These are phyloP conservation scores for Coemansia furcata DNA, from an alignment of 192 early-diverging fungal species.

Conservation along the genomic window DNA sequence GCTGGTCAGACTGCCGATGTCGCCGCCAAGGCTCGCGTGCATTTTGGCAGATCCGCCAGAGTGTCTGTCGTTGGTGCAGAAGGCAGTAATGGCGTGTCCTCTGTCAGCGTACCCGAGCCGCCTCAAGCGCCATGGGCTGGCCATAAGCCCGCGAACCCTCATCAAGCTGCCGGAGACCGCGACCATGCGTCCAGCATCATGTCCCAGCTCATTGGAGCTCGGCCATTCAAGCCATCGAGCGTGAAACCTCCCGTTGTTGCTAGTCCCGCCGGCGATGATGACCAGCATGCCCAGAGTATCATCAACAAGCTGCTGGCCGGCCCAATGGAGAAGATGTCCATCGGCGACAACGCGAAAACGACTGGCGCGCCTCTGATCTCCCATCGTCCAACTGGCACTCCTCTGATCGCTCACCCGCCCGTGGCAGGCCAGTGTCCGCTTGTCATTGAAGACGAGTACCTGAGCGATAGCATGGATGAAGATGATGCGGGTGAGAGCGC, in stretches of 20 bases:
- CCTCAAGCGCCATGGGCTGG: slow-evolving; percentile 34
- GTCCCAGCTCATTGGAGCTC: slow-evolving; percentile 21
- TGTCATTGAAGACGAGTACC: slow-evolving; percentile 44
- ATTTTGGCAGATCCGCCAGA: slow-evolving; percentile 4
- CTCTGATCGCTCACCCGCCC: slow-evolving; percentile 25
- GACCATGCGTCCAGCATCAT: slow-evolving; percentile 34
- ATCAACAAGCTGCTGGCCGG: slow-evolving; percentile 45
- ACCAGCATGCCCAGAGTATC: slow-evolving; percentile 36
- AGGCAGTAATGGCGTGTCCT: background rate
- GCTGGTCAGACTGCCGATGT: slow-evolving; percentile 18
- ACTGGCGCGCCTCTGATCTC: background rate
- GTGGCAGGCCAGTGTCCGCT: slow-evolving; percentile 36
- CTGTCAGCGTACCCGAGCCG: slow-evolving; percentile 39
- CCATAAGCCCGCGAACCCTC: background rate
- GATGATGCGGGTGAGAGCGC: slow-evolving; percentile 7
- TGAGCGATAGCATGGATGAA: slow-evolving; percentile 51
- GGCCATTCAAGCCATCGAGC: background rate
- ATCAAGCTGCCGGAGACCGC: slow-evolving; percentile 4
- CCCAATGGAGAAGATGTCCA: slow-evolving; percentile 17
- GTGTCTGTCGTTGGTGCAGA: background rate
- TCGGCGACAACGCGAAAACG: background rate
- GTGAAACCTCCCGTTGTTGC: background rate
- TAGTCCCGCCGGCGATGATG: background rate
- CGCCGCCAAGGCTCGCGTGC: slow-evolving; percentile 21
- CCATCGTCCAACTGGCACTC: background rate